These are phyloP conservation scores for Suhomyces sp. DNA, from an alignment of 805 yeast genomes.

Conservation along the genomic window DNA sequence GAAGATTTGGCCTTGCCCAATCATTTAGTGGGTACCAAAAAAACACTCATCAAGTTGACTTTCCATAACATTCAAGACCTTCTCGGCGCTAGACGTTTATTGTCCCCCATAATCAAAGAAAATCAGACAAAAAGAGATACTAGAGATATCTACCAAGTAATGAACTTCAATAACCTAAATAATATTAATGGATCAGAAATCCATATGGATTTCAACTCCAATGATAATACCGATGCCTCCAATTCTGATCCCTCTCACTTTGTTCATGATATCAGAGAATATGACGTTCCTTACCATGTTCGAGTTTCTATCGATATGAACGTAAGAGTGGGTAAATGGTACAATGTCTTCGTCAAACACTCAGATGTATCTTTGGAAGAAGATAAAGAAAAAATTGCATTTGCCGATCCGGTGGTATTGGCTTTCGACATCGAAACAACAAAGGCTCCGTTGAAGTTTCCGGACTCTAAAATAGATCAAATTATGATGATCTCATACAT, in stretches of 20 bases:
- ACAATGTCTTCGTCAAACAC: constrained; percentile 65
- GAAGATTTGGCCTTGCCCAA: constrained; percentile 84
- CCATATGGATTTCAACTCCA: constrained; percentile 17
- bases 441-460: constrained; percentile 93
- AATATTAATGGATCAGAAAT: constrained; percentile 12
- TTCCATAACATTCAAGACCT: constrained; percentile 78
- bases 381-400: constrained; percentile 74
- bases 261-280: constrained; percentile 83
- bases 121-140: constrained; percentile 63
- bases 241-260: constrained; percentile 56
- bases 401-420: constrained; percentile 95
- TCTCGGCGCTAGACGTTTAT: constrained; percentile 65
- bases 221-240: constrained; percentile 30
- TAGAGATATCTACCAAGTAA: constrained; percentile 64
- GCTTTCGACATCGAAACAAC: constrained; percentile 99
- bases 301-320: constrained; percentile 91
- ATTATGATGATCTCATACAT: constrained; percentile 99
- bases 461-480: constrained; percentile 87
- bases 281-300: constrained; percentile 95
- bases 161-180: constrained; percentile 39
- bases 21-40: constrained; percentile 76
- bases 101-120: constrained; percentile 68
- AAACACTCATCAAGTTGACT: constrained; percentile 61
- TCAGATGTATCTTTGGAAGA: constrained; percentile 56
- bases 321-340: constrained; percentile 95